phyloP scores from a whole-genome alignment of 495 filamentous ascomycete species.

The Aspergillus biplanus region DNA sequence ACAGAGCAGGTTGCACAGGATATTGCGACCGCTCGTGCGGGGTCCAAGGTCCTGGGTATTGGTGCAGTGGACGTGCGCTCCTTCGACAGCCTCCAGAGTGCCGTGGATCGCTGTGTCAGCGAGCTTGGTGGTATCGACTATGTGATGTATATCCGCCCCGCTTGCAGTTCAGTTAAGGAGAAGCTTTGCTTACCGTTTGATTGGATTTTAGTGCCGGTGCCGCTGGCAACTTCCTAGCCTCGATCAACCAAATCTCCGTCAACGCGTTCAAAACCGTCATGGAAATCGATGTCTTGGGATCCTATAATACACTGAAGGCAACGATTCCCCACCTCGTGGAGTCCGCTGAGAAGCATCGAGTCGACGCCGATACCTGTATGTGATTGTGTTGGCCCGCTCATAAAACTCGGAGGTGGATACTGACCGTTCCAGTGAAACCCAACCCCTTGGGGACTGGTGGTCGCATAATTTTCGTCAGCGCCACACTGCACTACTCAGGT shows the following conservation, averaged over 20 bases:
- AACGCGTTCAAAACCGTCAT: slow-evolving; percentile 97
- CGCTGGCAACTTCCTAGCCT: slow-evolving; percentile 93
- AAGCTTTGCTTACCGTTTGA: slow-evolving; percentile 16
- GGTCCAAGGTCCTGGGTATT: slow-evolving; percentile 83
- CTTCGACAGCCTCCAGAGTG: slow-evolving; percentile 66
- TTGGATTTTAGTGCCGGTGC: slow-evolving; percentile 74
- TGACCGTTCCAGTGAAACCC: slow-evolving; percentile 33
- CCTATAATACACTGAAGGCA: slow-evolving; percentile 93
- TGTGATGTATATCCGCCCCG: slow-evolving; percentile 68
- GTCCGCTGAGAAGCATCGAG: slow-evolving; percentile 66
- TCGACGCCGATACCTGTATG: slow-evolving; percentile 52
- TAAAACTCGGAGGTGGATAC: neutral
- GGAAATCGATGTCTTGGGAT: slow-evolving; percentile 93
- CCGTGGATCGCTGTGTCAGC: slow-evolving; percentile 74
- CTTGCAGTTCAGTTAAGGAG: neutral
- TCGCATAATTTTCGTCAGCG: slow-evolving; percentile 84
- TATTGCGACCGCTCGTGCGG: slow-evolving; percentile 75
- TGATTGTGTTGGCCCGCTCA: neutral
- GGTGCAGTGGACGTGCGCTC: slow-evolving; percentile 84
- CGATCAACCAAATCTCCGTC: slow-evolving; percentile 75
- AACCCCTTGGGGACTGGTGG: slow-evolving; percentile 66
- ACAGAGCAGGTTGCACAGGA: slow-evolving; percentile 78
- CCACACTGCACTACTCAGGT: slow-evolving; percentile 87
- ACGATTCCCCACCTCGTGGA: slow-evolving; percentile 76
- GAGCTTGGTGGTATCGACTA: slow-evolving; percentile 89